Percentiles rank a stretch among this genome's conserved stretches.
Conservation (phyloP, 106 monocot genomes). For the Agapanthus africanus region DNA sequence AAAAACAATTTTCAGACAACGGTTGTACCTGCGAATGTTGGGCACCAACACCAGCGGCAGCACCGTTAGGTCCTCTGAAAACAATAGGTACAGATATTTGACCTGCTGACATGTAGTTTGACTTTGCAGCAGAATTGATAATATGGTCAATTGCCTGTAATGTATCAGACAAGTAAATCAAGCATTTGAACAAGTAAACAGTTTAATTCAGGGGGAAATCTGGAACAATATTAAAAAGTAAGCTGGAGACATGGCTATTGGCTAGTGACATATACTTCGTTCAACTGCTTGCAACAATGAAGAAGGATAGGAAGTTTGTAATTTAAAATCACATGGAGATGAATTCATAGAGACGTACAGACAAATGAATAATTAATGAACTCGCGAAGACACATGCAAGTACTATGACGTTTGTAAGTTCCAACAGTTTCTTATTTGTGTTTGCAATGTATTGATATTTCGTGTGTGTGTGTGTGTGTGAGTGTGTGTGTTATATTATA, state of each 20-base stretch:
- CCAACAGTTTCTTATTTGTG: neutral
- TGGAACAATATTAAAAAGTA: neutral
- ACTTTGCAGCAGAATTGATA: slow-evolving; percentile 96
- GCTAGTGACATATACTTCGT: neutral
- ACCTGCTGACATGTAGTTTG: slow-evolving; percentile 97
- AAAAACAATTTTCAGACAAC: neutral
- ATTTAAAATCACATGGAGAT: neutral
- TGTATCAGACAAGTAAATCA: neutral
- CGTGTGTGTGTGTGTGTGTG: neutral
- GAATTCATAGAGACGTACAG: neutral
- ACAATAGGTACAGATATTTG: slow-evolving; percentile 86
- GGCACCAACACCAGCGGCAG: slow-evolving; percentile 96
- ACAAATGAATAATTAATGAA: no score
- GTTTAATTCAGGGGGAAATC: neutral
- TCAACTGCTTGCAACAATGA: neutral
- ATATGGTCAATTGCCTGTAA: slow-evolving; percentile 95
- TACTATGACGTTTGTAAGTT: neutral
- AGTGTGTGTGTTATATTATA: no score
- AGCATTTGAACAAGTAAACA: neutral
- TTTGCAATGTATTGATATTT: neutral
- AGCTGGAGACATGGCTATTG: neutral
- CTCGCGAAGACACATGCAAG: neutral
- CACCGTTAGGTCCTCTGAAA: slow-evolving; percentile 98
- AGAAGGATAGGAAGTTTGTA: slow-evolving; percentile 3
- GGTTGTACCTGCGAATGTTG: slow-evolving; percentile 89